Conservation (phyloP, 179 eudicot genomes). For the Sideroxylon spinosum region DNA sequence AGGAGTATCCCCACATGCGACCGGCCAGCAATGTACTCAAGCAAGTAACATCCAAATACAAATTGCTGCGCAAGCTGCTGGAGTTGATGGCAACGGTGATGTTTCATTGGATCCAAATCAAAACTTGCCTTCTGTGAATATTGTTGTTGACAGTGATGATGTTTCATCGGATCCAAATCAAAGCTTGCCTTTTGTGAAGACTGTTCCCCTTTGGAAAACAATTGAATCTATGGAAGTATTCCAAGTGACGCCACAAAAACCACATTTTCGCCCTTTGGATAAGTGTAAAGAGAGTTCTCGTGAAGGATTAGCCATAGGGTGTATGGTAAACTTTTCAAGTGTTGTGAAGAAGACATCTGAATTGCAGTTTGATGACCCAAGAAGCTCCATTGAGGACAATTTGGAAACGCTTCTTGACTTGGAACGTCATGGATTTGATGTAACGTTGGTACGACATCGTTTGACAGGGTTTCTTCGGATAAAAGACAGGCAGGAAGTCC, state of each 20-base stretch:
- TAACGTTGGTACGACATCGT: conserved; percentile 39
- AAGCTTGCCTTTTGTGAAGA: conserved; percentile 55
- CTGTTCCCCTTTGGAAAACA: conserved; percentile 51
- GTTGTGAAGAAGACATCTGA: conserved; percentile 48
- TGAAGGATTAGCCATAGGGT: conserved; percentile 81
- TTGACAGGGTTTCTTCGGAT: conserved; percentile 34
- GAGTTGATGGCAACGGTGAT: conserved; percentile 13
- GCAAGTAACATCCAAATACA: conserved; percentile 19
- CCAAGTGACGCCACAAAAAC: conserved; percentile 60
- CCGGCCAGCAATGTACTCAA: conserved; percentile 26
- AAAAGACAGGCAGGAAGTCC: conserved; percentile 41
- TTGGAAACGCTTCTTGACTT: conserved; percentile 61
- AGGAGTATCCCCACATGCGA: conserved; percentile 24
- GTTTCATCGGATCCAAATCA: neutral
- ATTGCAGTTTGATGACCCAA: conserved; percentile 45
- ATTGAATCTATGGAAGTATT: conserved; percentile 71
- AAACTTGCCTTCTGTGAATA: conserved; percentile 55
- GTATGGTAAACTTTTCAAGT: conserved; percentile 66
- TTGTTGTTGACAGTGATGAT: conserved; percentile 14
- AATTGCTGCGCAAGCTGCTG: conserved; percentile 20
- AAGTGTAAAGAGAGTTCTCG: conserved; percentile 50
- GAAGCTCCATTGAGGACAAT: conserved; percentile 48
- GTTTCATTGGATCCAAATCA: neutral
- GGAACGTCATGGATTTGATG: conserved; percentile 69
- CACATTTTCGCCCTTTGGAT: conserved; percentile 69